These are phyloP conservation scores for Rhododendron molle DNA, from an alignment of 148 eudicot species.

Conservation along the genomic window DNA sequence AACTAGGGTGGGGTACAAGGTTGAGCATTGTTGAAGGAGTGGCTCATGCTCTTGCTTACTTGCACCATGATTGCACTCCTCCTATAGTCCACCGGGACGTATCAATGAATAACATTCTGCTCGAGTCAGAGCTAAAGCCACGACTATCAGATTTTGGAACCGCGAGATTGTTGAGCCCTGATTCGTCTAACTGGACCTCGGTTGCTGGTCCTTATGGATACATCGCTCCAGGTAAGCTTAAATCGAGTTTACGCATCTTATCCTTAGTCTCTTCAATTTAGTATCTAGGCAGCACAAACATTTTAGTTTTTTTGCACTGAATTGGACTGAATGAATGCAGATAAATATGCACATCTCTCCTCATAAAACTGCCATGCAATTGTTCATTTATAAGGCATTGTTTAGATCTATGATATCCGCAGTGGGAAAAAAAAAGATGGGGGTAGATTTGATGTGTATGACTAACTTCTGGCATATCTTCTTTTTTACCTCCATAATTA, in stretches of 20 bases:
- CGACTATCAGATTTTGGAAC: constrained; percentile 84
- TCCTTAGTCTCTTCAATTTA: neutral
- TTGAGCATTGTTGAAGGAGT: constrained; percentile 54
- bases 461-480: no score
- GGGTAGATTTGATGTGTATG: no score
- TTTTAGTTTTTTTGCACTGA: neutral
- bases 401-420: no score
- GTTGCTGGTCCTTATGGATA: constrained; percentile 93
- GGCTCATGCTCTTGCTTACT: constrained; percentile 77
- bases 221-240: constrained; percentile 82
- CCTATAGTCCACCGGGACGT: constrained; percentile 75
- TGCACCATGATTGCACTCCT: constrained; percentile 78
- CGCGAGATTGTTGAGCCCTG: constrained; percentile 50
- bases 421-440: no score
- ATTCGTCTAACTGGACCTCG: constrained; percentile 61
- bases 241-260: neutral
- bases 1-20: constrained; percentile 58
- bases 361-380: neutral
- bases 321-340: neutral
- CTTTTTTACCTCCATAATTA: no score
- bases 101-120: constrained; percentile 57
- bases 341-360: neutral
- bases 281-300: neutral
- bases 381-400: neutral
- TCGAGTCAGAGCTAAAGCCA: constrained; percentile 62